Evolutionary conservation across 306 rosid species (phyloP), one percentile per base, ranked within the genome.

Genomic region (Cicer yamashitae): DNA sequence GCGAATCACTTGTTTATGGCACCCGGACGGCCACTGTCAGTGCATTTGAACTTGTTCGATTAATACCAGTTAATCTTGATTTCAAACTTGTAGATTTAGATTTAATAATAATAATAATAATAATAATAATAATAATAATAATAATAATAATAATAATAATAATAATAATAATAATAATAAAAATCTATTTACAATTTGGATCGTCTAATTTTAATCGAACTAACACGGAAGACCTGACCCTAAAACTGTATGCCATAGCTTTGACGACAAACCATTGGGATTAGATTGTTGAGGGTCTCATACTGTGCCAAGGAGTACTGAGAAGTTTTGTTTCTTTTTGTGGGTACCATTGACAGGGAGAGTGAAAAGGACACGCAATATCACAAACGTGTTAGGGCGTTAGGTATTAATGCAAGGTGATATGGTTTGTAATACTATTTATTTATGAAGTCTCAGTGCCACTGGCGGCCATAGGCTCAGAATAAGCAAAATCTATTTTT

Each of bases 311-410:
- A 68, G 74, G 56, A 71, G 12, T 68, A 59, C 52, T 64, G 45
- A 70, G 40, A 75, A 76, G 61, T 48, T 68, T 70, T 75, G 71
- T 56, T 82, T 73, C 22, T 67, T 59, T 53, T 22, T 57, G 25
- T 17, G 75, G 76, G 53, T 45, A 37, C 59, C 70, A 54, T 7
- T 59, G 82, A 79, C 38, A 52, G 74, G 34, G 34, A 57, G 53
- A 50, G 80, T 48, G 83, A 83, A 47, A 86, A 66, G 64, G 82
- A 83, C 71, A 38, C 38, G 41, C 50, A 82, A 58, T 54, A 75
- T 39, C 51, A 65, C 67, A 41, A 45, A 63, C 4, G 63, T 77
- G 78, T 15, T 62, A 6, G 75, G 4, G 53, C 76, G 78, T 15
- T 62, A 6, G 77, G 73, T 56, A 56, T 70, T n/a, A 40, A 67